Conservation (phyloP, 1,139 yeast genomes). For the Diutina siamensis region DNA sequence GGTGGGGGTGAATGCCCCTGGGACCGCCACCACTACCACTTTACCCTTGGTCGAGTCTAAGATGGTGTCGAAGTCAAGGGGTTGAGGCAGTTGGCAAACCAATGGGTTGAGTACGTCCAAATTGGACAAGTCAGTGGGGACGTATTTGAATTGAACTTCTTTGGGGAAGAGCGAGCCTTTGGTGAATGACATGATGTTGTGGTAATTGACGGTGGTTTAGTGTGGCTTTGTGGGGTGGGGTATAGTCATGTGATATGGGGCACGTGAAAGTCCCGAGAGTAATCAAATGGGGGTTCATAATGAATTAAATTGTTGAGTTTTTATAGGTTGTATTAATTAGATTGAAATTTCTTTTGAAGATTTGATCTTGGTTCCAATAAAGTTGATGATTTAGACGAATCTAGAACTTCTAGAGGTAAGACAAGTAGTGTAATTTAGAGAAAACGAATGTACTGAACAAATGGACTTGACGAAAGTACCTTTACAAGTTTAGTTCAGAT, state of each 20-base stretch:
- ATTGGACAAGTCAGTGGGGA: slow-evolving; percentile 35
- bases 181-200: slow-evolving; percentile 7
- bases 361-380: neutral
- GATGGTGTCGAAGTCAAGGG: slow-evolving; percentile 32
- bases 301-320: neutral
- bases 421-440: too few species aligned
- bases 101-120: slow-evolving; percentile 29
- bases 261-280: too few species aligned
- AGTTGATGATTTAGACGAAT: neutral
- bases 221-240: neutral
- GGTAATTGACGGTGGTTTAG: too few species aligned
- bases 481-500: too few species aligned
- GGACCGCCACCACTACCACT: slow-evolving; percentile 60
- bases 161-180: slow-evolving; percentile 34
- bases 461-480: too few species aligned
- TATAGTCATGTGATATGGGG: neutral
- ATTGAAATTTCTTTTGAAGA: too few species aligned
- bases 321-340: too few species aligned
- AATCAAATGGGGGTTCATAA: neutral
- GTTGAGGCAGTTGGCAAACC: slow-evolving; percentile 44
- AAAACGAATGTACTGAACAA: too few species aligned
- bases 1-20: slow-evolving; percentile 89
- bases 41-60: slow-evolving; percentile 16
- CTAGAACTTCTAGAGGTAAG: too few species aligned
- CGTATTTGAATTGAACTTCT: slow-evolving; percentile 40